Evolutionary conservation across 176 grass and related monocot genomes (phyloP), one percentile per base, ranked within the genome.

Genomic region (Raddia distichophylla): DNA sequence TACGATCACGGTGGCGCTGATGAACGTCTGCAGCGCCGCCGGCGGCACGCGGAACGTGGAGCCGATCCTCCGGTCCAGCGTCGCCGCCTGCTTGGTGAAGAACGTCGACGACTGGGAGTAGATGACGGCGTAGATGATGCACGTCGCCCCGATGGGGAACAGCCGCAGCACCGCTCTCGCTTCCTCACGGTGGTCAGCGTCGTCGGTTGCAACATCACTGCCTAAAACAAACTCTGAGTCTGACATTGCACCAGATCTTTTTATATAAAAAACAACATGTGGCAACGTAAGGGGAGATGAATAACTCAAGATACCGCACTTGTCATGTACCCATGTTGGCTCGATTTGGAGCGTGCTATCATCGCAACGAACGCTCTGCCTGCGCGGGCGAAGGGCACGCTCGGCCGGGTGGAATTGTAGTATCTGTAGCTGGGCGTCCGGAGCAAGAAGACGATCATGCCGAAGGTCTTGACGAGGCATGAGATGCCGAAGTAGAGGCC

Each of bases 401-500:
- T 93, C 14, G 85, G 86, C 33, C 85, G 50, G 20, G 82, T 86
- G n/a, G 75, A 73, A 9, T 74, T 75, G 68, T 90, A 93, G 81
- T 90, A 93, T 20, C 91, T 84, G 72, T 93, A 93, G 3, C 2
- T 85, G 9, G 75, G 47, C 0, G 59, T 89, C 40, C 80, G 74
- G 5, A 89, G 49, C 67, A 89, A 45, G 69, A 89, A 89, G 10
- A 85, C 67, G 50, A 74, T 16, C 11, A 89, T 82, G 0, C 82
- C 87, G 14, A 85, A 14, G 14, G 80, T 17, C 87, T 69, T 85
- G 62, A 91, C 79, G 67, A 86, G 70, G 67, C 91, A 91, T 44
- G 86, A 82, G 48, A 91, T 88, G 64, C 90, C 86, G 35, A 88
- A 91, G 20, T 78, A 86, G 68, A 91, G 81, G 37, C 76, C 52